Conservation (phyloP, 139 green algal species). For the Dunaliella primolecta region DNA sequence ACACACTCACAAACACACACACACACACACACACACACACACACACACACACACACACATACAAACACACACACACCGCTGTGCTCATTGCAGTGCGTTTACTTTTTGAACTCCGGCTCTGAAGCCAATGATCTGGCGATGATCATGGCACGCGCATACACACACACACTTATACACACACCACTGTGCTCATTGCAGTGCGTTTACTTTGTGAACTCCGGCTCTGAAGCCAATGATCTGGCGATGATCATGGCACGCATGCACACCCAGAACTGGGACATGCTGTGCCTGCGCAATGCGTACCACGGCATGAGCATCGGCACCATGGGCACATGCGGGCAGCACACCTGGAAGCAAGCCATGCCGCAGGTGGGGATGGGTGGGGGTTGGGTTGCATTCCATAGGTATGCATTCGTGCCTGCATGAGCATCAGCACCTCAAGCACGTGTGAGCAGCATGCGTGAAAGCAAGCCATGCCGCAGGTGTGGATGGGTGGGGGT, state of each 20-base stretch:
- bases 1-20: too few species aligned
- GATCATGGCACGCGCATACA: constrained; percentile 57
- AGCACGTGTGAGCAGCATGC: constrained; percentile 81
- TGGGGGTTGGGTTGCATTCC: too few species aligned
- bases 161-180: not conserved
- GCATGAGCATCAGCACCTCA: constrained; percentile 83
- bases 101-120: constrained; percentile 84
- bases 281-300: constrained; percentile 86
- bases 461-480: constrained; percentile 88
- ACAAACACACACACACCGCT: not conserved
- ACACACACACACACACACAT: not conserved
- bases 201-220: constrained; percentile 85
- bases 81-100: constrained; percentile 39
- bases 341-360: constrained; percentile 91
- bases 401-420: constrained; percentile 33
- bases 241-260: constrained; percentile 75
- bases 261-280: constrained; percentile 82
- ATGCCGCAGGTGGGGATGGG: constrained; percentile 51
- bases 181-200: constrained; percentile 10
- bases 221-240: constrained; percentile 86
- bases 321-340: constrained; percentile 88
- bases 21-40: too few species aligned
- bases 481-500: constrained; percentile 29
- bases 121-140: constrained; percentile 88
- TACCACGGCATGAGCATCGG: constrained; percentile 88